Percentiles rank a stretch among this genome's conserved stretches.
phyloP scores from a whole-genome alignment of 164 flowering plant genomes.

The Warburgia ugandensis region DNA sequence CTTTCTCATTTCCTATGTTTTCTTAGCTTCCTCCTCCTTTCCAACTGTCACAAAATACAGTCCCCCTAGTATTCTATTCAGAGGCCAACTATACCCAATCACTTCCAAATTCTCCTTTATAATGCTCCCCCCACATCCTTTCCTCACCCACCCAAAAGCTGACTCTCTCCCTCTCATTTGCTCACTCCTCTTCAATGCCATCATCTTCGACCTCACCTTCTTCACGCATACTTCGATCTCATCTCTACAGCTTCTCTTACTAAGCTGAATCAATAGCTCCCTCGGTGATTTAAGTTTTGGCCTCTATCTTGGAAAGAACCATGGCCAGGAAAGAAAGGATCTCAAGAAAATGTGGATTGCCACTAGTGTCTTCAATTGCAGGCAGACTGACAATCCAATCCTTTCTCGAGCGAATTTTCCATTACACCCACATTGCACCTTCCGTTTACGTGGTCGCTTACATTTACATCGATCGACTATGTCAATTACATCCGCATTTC shows the following conservation, averaged over 20 bases:
- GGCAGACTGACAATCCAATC: conserved; percentile 59
- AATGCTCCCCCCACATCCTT: not conserved
- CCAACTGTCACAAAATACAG: conserved; percentile 6
- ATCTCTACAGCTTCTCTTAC: conserved; percentile 56
- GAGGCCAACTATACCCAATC: conserved; percentile 1
- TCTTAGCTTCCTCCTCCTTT: conserved; percentile 4
- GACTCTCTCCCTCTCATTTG: too few species aligned
- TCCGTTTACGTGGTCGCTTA: conserved; percentile 84
- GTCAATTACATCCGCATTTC: conserved; percentile 57
- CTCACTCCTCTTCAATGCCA: not conserved
- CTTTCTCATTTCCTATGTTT: not conserved
- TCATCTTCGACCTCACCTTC: conserved; percentile 38
- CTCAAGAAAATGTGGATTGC: conserved; percentile 20
- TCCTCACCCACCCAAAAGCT: not conserved
- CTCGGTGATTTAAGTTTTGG: conserved; percentile 70
- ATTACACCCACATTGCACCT: conserved; percentile 64
- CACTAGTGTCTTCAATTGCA: conserved; percentile 43
- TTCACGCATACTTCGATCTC: conserved; percentile 66
- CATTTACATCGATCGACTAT: conserved; percentile 72
- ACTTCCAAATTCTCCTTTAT: not conserved
- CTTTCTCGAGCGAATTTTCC: conserved; percentile 77
- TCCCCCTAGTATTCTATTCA: conserved; percentile 3
- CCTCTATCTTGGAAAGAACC: conserved; percentile 76
- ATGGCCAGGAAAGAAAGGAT: conserved; percentile 60
- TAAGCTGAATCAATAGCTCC: conserved; percentile 43